phyloP scores from a whole-genome alignment of 225 moss, liverwort and hornwort genomes.

The Polytrichum formosum region DNA sequence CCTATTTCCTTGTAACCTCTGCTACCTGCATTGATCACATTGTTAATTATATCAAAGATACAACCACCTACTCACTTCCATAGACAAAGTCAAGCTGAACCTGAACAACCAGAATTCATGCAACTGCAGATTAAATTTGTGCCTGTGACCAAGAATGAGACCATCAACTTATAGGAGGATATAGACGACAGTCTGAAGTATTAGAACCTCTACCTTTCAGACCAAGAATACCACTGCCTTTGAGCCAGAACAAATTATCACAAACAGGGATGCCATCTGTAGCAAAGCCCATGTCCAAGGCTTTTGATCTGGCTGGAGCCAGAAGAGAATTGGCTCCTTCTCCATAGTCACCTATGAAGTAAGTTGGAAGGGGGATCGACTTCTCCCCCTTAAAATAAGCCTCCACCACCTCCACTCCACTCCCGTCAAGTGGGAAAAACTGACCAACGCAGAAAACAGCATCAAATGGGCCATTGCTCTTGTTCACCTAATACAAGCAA shows the following conservation, averaged over 20 bases:
- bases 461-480: slow-evolving; percentile 84
- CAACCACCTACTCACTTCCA: too few species aligned
- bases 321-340: slow-evolving; percentile 64
- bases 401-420: slow-evolving; percentile 52
- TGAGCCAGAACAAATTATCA: slow-evolving; percentile 75
- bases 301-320: slow-evolving; percentile 54
- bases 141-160: too few species aligned
- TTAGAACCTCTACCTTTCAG: slow-evolving; percentile 54
- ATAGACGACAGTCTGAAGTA: too few species aligned
- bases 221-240: slow-evolving; percentile 74
- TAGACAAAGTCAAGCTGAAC: too few species aligned
- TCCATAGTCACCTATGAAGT: slow-evolving; percentile 86
- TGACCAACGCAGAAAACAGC: slow-evolving; percentile 86
- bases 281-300: slow-evolving; percentile 54
- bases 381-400: slow-evolving; percentile 57
- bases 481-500: slow-evolving; percentile 61
- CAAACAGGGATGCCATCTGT: slow-evolving; percentile 62
- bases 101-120: too few species aligned
- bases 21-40: too few species aligned
- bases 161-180: too few species aligned
- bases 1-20: too few species aligned
- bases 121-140: too few species aligned
- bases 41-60: too few species aligned
- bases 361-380: slow-evolving; percentile 71
- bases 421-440: slow-evolving; percentile 65